A percentile compares a stretch with the other conserved stretches of the same genome.
Conservation (phyloP, 75 land plant species). For the Adiantum capillusveneris region DNA sequence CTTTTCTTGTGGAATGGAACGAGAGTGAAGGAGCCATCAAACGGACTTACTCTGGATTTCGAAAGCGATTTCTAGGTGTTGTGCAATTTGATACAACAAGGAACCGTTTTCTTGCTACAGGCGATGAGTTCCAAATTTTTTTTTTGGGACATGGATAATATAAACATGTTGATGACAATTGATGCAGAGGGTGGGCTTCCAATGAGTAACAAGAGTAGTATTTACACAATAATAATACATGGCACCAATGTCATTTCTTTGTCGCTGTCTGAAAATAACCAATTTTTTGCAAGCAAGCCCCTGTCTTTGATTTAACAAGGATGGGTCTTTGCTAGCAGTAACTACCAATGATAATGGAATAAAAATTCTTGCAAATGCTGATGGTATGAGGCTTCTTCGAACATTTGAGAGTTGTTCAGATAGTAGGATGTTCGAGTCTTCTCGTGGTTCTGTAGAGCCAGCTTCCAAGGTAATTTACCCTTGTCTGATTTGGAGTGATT, state of each 20-base stretch:
- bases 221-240: background rate
- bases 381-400: slow-evolving; percentile 51
- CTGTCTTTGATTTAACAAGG: slow-evolving; percentile 76
- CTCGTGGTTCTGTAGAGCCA: slow-evolving; percentile 44
- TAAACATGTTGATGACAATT: slow-evolving; percentile 30
- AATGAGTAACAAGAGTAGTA: slow-evolving; percentile 25
- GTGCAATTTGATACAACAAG: too few relatives aligned
- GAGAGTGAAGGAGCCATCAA: slow-evolving; percentile 73
- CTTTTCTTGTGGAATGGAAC: slow-evolving; percentile 68
- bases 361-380: slow-evolving; percentile 76
- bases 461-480: slow-evolving; percentile 45
- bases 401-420: slow-evolving; percentile 38
- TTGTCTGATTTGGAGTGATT: background rate
- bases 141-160: slow-evolving; percentile 75
- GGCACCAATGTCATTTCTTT: background rate
- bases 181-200: slow-evolving; percentile 68
- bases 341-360: slow-evolving; percentile 71
- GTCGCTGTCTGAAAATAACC: background rate
- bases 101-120: slow-evolving; percentile 66
- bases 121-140: slow-evolving; percentile 65
- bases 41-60: slow-evolving; percentile 53
- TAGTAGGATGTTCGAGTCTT: too few relatives aligned
- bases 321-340: slow-evolving; percentile 81
- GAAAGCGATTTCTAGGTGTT: slow-evolving; percentile 41
- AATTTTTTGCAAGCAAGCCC: slow-evolving; percentile 45